Conservation (phyloP, 2,329 filamentous ascomycete genomes). For the Ophiocordyceps robertsii region DNA sequence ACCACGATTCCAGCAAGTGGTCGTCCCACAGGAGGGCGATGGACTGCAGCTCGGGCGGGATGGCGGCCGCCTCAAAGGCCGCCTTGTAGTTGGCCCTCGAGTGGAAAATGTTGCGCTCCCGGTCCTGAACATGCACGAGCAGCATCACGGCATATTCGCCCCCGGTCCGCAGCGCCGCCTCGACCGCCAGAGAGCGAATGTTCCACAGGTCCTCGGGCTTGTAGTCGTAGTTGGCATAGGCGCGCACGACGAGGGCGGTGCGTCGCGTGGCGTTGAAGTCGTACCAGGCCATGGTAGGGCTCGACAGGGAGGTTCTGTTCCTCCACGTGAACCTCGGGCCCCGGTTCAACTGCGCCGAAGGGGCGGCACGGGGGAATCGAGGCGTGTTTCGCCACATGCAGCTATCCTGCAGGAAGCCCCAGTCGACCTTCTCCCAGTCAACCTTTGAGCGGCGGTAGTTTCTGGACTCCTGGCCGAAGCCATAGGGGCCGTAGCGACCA, state of each 20-base stretch:
- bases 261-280: slow-evolving; percentile 13
- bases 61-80: slow-evolving; percentile 32
- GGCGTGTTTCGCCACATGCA: slow-evolving; percentile 34
- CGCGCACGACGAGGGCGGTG: slow-evolving; percentile 11
- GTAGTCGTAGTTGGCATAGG: slow-evolving; percentile 37
- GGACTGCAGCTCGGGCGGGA: slow-evolving; percentile 52
- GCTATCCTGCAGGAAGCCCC: slow-evolving; percentile 19
- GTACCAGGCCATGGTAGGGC: slow-evolving; percentile 11
- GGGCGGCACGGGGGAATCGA: slow-evolving; percentile 24
- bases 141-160: slow-evolving; percentile 52
- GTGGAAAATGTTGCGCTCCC: slow-evolving; percentile 39
- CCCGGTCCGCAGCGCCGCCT: slow-evolving; percentile 45
- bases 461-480: slow-evolving; percentile 12
- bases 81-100: slow-evolving; percentile 36
- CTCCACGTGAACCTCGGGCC: slow-evolving; percentile 8
- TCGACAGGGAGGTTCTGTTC: slow-evolving; percentile 2
- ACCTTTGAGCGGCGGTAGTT: slow-evolving; percentile 13
- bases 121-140: slow-evolving; percentile 47
- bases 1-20: slow-evolving; percentile 51
- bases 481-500: slow-evolving; percentile 14
- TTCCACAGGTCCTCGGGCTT: slow-evolving; percentile 47
- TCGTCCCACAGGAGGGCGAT: slow-evolving; percentile 61
- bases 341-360: slow-evolving; percentile 5
- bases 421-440: slow-evolving; percentile 18
- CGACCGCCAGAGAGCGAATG: slow-evolving; percentile 50